phyloP scores from a whole-genome alignment of 202 grass and related monocot genomes.

The Bolboschoenoplectus hybrid region DNA sequence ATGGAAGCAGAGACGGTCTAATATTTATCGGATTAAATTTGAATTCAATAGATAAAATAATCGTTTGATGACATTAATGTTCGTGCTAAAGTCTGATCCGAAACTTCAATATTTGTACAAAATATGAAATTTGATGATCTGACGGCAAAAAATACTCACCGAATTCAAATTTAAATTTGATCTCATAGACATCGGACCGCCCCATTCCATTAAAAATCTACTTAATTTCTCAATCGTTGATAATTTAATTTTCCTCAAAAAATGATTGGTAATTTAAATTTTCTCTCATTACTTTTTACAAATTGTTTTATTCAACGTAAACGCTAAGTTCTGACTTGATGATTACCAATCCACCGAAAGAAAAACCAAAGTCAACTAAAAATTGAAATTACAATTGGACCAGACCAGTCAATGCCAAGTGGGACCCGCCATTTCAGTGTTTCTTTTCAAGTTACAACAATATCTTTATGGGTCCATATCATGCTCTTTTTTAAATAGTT shows the following conservation, averaged over 20 bases:
- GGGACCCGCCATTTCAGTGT: slow-evolving; percentile 1
- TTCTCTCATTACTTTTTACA: neutral
- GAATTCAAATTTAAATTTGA: too few relatives aligned
- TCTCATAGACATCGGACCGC: too few relatives aligned
- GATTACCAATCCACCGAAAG: slow-evolving; percentile 30
- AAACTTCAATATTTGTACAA: too few relatives aligned
- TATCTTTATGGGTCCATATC: slow-evolving; percentile 8
- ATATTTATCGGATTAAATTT: too few relatives aligned
- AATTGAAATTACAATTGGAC: neutral
- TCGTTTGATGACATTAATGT: too few relatives aligned
- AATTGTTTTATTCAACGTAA: neutral
- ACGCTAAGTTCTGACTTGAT: neutral
- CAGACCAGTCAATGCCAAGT: neutral
- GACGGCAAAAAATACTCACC: too few relatives aligned
- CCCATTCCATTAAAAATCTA: too few relatives aligned
- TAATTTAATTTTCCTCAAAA: neutral
- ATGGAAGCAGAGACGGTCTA: too few relatives aligned
- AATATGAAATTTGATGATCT: too few relatives aligned
- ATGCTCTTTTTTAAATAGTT: slow-evolving; percentile 13
- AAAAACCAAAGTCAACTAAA: slow-evolving; percentile 23
- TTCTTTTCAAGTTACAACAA: neutral
- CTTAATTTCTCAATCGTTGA: neutral
- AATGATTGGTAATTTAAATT: neutral
- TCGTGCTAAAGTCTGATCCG: too few relatives aligned
- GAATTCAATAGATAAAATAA: too few relatives aligned